Conservation (phyloP, 768 basidiomycete genomes). For the Psilocybe sp. region DNA sequence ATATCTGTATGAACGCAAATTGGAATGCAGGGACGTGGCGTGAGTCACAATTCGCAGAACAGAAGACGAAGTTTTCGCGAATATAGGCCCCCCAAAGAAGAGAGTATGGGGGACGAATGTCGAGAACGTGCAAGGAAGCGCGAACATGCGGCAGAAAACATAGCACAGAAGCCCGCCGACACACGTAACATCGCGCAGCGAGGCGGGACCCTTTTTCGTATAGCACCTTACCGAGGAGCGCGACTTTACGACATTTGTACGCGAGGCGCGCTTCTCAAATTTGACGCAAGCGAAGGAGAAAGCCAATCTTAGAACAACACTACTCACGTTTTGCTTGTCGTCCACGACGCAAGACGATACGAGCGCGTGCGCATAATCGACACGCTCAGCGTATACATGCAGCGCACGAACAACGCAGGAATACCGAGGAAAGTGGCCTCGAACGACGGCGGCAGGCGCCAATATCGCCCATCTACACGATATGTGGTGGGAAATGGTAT, state of each 20-base stretch:
- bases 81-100: no score
- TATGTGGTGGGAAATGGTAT: slow-evolving; percentile 33
- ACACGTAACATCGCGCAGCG: no score
- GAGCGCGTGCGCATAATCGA: slow-evolving; percentile 28
- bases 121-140: no score
- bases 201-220: no score
- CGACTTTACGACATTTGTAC: no score
- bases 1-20: slow-evolving; percentile 35
- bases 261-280: no score
- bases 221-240: no score
- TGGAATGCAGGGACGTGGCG: background rate
- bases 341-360: slow-evolving; percentile 31
- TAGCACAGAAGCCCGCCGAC: no score
- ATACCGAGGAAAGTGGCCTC: slow-evolving; percentile 31
- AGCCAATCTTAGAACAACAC: background rate
- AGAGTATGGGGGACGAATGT: no score
- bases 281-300: background rate
- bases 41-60: background rate
- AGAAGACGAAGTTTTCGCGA: slow-evolving; percentile 1
- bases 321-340: slow-evolving; percentile 33
- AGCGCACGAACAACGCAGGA: slow-evolving; percentile 31
- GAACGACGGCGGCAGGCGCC: slow-evolving; percentile 37
- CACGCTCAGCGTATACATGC: slow-evolving; percentile 31
- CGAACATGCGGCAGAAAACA: no score
- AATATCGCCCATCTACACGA: slow-evolving; percentile 23